Percentiles rank a stretch among this genome's conserved stretches.
Evolutionary conservation across 192 early-diverging fungal species (phyloP).

Genomic region (Thamnidium elegans): DNA sequence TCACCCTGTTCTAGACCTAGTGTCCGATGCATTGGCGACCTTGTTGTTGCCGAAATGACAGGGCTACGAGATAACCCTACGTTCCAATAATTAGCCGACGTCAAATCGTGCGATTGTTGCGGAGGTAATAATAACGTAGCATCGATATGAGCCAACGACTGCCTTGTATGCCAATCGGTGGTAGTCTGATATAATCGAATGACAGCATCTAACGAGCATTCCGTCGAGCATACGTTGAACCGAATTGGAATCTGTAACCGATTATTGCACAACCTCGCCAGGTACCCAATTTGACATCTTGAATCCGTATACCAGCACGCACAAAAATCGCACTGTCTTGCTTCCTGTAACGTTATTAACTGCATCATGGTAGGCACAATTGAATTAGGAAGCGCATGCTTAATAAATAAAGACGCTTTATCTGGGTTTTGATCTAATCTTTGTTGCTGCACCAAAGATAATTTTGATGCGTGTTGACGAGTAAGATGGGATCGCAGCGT

Average conservation of each 20-base stretch:
- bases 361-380: conserved; percentile 10
- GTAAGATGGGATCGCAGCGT: neutral
- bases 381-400: neutral
- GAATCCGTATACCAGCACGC: conserved; percentile 1
- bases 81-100: too few species aligned
- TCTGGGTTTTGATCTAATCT: neutral
- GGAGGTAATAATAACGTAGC: neutral
- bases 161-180: conserved; percentile 8
- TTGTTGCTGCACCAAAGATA: neutral
- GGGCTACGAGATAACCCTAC: too few species aligned
- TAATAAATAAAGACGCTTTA: neutral
- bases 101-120: neutral
- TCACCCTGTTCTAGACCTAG: too few species aligned
- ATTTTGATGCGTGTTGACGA: neutral
- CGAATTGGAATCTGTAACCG: conserved; percentile 26
- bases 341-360: neutral
- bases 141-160: neutral
- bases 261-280: conserved; percentile 22
- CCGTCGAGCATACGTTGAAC: conserved; percentile 23
- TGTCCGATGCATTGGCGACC: too few species aligned
- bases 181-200: conserved; percentile 5
- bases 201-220: conserved; percentile 2
- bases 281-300: conserved; percentile 16
- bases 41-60: too few species aligned
- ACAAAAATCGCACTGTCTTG: conserved; percentile 25